phyloP scores from a whole-genome alignment of 2,329 filamentous ascomycete species.

The Plenodomus tracheiphilus region DNA sequence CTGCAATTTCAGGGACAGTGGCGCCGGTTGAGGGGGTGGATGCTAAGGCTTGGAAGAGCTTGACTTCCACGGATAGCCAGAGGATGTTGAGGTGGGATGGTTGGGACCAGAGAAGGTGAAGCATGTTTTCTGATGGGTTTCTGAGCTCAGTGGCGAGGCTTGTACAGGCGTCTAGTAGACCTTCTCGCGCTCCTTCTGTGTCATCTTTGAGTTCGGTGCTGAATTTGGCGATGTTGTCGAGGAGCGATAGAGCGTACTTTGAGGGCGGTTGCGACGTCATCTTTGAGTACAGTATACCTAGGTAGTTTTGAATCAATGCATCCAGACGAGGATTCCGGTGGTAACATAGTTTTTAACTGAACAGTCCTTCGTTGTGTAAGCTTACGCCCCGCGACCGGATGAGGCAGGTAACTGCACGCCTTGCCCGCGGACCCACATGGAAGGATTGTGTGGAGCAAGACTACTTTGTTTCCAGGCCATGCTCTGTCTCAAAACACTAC shows the following conservation, averaged over 20 bases:
- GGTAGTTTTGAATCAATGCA: no score
- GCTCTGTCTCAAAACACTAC: no score
- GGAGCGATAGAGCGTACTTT: constrained; percentile 18
- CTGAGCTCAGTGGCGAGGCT: constrained; percentile 28
- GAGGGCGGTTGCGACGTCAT: constrained; percentile 6
- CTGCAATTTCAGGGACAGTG: constrained; percentile 15
- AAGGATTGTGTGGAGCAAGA: no score
- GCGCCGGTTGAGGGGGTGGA: constrained; percentile 11
- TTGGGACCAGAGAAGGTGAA: constrained; percentile 28
- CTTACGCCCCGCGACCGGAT: no score
- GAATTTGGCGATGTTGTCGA: constrained; percentile 21
- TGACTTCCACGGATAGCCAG: constrained; percentile 25
- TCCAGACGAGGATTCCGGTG: no score
- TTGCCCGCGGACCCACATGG: no score
- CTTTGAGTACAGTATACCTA: no score
- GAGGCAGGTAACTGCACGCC: no score
- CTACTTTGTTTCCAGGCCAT: no score
- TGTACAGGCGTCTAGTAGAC: constrained; percentile 21
- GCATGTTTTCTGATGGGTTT: constrained; percentile 26
- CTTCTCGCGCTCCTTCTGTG: constrained; percentile 19
- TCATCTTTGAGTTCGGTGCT: constrained; percentile 22
- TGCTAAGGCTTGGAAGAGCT: constrained; percentile 27
- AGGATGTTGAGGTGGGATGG: constrained; percentile 22
- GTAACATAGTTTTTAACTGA: no score
- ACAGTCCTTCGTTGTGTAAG: no score